phyloP scores from a whole-genome alignment of 768 basidiomycete species.

The Rhodosporidiobolus sp. region DNA sequence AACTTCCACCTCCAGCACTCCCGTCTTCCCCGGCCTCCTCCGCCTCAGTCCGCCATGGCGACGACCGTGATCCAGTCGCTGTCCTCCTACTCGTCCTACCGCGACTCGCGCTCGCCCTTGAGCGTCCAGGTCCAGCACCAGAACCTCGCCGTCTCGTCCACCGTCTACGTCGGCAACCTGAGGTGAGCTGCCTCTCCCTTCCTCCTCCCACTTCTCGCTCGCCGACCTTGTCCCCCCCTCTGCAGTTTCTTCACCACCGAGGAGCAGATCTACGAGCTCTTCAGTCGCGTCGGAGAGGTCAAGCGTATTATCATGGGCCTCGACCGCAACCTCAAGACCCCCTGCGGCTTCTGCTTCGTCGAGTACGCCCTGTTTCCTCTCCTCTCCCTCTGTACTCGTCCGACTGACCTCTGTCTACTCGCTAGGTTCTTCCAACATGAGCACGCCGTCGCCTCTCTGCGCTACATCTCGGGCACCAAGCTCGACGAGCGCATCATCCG shows the following conservation, averaged over 20 bases:
- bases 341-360: slow-evolving; percentile 93
- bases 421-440: slow-evolving; percentile 77
- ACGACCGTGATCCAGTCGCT: slow-evolving; percentile 75
- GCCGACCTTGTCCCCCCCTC: background rate
- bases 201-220: slow-evolving; percentile 16
- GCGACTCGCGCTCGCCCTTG: slow-evolving; percentile 68
- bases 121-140: slow-evolving; percentile 12
- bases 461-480: slow-evolving; percentile 95
- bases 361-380: slow-evolving; percentile 50
- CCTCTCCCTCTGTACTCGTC: background rate
- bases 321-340: slow-evolving; percentile 87
- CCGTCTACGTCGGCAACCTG: slow-evolving; percentile 63
- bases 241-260: slow-evolving; percentile 80
- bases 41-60: slow-evolving; percentile 11
- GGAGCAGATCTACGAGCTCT: slow-evolving; percentile 91
- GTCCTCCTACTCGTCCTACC: slow-evolving; percentile 95
- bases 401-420: background rate
- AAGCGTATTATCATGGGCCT: slow-evolving; percentile 94
- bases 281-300: slow-evolving; percentile 55
- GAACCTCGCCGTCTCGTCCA: slow-evolving; percentile 51
- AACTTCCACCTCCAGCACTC: too few relatives aligned
- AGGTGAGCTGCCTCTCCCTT: slow-evolving; percentile 43
- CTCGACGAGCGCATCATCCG: slow-evolving; percentile 97
- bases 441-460: slow-evolving; percentile 87
- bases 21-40: too few relatives aligned